Conservation (phyloP, 1,139 yeast species). For the Oligophagozyma castellii region DNA sequence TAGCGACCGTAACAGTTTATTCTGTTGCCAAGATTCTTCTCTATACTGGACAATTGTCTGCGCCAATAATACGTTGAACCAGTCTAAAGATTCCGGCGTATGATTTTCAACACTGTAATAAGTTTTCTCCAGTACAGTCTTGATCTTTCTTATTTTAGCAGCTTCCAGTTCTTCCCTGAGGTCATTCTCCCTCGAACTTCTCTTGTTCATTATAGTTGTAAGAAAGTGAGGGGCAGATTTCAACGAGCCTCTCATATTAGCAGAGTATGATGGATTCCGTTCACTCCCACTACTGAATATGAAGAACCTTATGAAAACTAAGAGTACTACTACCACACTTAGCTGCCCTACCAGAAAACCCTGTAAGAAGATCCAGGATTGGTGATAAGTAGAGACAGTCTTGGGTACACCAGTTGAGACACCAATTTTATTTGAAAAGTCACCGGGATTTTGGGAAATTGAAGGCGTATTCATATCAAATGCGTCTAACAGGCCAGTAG, state of each 20-base stretch:
- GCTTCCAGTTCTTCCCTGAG: conserved; percentile 19
- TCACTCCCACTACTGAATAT: conserved; percentile 56
- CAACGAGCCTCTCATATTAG: conserved; percentile 19
- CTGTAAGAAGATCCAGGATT: conserved; percentile 65
- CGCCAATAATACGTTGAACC: conserved; percentile 92
- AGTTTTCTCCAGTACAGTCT: conserved; percentile 69
- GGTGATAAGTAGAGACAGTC: too few species aligned
- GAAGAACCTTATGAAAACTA: conserved; percentile 71
- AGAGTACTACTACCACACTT: conserved; percentile 63
- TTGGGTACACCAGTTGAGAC: too few species aligned
- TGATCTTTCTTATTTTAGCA: conserved; percentile 22
- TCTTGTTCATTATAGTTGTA: conserved; percentile 17
- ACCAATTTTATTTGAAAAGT: too few species aligned
- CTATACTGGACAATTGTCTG: conserved; percentile 81
- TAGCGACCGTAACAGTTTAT: conserved; percentile 69
- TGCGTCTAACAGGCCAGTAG: too few species aligned
- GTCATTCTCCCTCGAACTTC: conserved; percentile 20
- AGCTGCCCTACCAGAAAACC: conserved; percentile 76
- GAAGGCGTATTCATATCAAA: too few species aligned
- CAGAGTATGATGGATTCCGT: conserved; percentile 11
- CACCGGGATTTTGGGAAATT: too few species aligned
- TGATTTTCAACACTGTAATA: conserved; percentile 85
- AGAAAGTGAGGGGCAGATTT: conserved; percentile 2
- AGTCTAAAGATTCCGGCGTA: conserved; percentile 80
- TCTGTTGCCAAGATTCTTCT: conserved; percentile 70